Conservation (phyloP, 2,329 filamentous ascomycete genomes). For the Botrytis cinerea region DNA sequence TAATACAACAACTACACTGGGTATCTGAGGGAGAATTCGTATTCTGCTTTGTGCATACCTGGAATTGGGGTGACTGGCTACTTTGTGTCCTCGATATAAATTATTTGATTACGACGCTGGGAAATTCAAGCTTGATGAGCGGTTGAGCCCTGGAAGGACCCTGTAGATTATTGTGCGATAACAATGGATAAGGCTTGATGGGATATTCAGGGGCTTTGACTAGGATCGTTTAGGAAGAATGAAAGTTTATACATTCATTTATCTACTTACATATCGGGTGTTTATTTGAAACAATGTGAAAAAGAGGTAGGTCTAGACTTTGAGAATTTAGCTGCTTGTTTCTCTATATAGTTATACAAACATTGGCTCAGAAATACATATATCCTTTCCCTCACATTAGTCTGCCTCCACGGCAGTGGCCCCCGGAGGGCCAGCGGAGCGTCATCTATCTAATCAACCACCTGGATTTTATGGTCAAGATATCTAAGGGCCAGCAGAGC, state of each 20-base stretch:
- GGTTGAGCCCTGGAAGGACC: neutral
- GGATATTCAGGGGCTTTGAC: slow-evolving; percentile 8
- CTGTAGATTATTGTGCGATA: neutral
- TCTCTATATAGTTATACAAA: neutral
- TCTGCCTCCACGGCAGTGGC: slow-evolving; percentile 1
- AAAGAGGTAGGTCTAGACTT: neutral
- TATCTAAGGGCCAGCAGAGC: no score
- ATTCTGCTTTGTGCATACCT: neutral
- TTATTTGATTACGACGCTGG: slow-evolving; percentile 15
- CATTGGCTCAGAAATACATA: neutral
- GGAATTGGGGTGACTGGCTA: neutral
- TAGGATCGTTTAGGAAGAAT: neutral
- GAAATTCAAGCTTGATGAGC: neutral
- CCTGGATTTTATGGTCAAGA: no score
- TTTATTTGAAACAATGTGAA: neutral
- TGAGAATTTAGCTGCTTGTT: neutral
- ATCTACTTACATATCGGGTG: neutral
- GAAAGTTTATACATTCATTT: neutral
- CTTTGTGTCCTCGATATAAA: neutral
- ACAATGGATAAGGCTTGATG: slow-evolving; percentile 10
- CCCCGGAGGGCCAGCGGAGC: neutral
- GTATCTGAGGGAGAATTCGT: neutral
- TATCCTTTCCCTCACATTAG: neutral
- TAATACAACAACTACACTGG: neutral
- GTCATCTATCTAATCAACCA: neutral